Conservation (phyloP, 305 asterid genomes). For the Fraxinus xanthoxyloides region DNA sequence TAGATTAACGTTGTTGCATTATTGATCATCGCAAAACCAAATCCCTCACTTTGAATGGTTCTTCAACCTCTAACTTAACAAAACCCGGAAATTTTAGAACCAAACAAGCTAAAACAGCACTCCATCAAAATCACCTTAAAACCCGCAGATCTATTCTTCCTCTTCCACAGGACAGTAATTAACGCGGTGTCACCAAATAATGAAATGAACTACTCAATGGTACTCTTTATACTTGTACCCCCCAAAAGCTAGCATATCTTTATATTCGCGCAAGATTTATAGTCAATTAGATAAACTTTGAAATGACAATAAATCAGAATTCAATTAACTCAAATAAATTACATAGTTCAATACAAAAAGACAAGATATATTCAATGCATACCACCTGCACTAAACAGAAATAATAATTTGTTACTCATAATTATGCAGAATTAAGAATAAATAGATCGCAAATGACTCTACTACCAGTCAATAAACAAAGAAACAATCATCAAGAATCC, state of each 20-base stretch:
- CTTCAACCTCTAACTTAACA: neutral
- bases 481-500: neutral
- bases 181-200: neutral
- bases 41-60: neutral
- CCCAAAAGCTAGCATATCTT: neutral
- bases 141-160: neutral
- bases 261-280: neutral
- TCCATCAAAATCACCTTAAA: neutral
- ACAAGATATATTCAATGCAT: neutral
- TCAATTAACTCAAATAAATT: neutral
- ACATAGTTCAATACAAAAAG: neutral
- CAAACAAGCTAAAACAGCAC: neutral
- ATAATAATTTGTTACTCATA: neutral
- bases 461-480: neutral
- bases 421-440: neutral
- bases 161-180: neutral
- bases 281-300: neutral
- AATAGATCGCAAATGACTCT: neutral
- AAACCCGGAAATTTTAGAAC: neutral
- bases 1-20: neutral
- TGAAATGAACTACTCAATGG: neutral
- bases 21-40: neutral
- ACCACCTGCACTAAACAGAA: neutral
- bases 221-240: neutral
- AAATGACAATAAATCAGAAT: neutral